Evolutionary conservation across 2,329 filamentous ascomycete genomes (phyloP).

Genomic region (Penicillium brevicompactum): DNA sequence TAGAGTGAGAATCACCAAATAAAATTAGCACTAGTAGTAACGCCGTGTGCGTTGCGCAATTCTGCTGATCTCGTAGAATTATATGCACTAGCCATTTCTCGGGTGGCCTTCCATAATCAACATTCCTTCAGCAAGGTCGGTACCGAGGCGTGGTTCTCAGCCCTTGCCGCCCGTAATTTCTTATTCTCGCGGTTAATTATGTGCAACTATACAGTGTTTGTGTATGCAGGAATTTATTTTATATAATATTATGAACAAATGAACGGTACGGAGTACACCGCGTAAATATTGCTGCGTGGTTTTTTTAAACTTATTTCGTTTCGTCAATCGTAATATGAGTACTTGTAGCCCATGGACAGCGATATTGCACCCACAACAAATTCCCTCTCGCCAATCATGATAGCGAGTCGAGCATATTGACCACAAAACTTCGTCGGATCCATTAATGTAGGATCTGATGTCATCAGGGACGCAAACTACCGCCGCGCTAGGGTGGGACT

Average conservation of each 20-base stretch:
- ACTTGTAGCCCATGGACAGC: not conserved
- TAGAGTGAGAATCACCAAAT: no score
- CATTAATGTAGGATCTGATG: conserved; percentile 16
- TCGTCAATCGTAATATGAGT: not conserved
- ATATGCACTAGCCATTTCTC: not conserved
- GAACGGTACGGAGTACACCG: not conserved
- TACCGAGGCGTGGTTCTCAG: not conserved
- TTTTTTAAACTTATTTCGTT: not conserved
- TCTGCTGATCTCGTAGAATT: not conserved
- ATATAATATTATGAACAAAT: no score
- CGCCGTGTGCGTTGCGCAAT: conserved; percentile 4
- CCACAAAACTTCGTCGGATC: conserved; percentile 3
- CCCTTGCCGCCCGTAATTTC: not conserved
- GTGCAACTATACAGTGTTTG: no score
- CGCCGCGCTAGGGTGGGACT: conserved; percentile 3
- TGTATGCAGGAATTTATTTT: no score
- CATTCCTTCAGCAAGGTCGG: not conserved
- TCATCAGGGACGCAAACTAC: conserved; percentile 27
- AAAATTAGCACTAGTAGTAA: not conserved
- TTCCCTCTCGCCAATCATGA: conserved; percentile 1
- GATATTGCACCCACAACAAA: not conserved
- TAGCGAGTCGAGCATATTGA: not conserved
- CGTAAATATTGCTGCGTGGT: no score
- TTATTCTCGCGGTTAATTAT: not conserved
- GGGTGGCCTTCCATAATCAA: conserved; percentile 2